Evolutionary conservation across 352 stramenopile species (phyloP).

Genomic region (Phytopythium oedochilum): DNA sequence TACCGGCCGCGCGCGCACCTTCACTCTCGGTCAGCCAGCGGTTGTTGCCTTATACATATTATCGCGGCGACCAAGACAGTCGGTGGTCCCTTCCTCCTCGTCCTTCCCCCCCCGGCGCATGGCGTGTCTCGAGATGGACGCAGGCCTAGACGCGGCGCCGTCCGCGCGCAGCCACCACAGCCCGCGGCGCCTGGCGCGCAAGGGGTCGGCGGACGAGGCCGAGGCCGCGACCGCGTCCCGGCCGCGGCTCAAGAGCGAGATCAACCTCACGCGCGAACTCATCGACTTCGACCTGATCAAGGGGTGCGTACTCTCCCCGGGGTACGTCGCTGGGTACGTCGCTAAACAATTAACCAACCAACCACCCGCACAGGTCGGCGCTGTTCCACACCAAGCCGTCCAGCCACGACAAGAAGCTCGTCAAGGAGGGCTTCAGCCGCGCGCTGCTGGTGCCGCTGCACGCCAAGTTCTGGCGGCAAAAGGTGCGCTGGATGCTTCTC

Average conservation of each 20-base stretch:
- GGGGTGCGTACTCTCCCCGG: slow-evolving; percentile 41
- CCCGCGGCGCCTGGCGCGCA: slow-evolving; percentile 32
- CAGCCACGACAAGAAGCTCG: slow-evolving; percentile 75
- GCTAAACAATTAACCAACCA: too few relatives aligned
- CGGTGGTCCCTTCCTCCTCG: neutral
- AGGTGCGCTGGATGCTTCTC: too few relatives aligned
- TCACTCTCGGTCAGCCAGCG: neutral
- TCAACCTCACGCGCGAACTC: slow-evolving; percentile 65
- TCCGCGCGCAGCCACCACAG: slow-evolving; percentile 12
- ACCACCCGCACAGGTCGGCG: slow-evolving; percentile 63
- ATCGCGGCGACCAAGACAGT: neutral
- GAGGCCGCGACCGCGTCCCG: slow-evolving; percentile 19
- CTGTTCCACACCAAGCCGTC: slow-evolving; percentile 85
- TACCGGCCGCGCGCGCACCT: slow-evolving; percentile 12
- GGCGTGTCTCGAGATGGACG: slow-evolving; percentile 19
- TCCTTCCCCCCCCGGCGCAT: neutral
- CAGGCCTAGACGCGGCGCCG: slow-evolving; percentile 20
- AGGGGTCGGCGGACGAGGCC: slow-evolving; percentile 31
- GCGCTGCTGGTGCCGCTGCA: slow-evolving; percentile 76
- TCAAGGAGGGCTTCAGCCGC: slow-evolving; percentile 62
- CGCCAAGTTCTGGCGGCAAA: slow-evolving; percentile 67
- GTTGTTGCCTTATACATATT: too few relatives aligned
- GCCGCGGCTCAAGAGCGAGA: slow-evolving; percentile 47
- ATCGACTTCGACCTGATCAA: slow-evolving; percentile 89
- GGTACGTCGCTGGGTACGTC: too few relatives aligned